Evolutionary conservation across 345 rosid species (phyloP), one percentile per base, ranked within the genome.

Genomic region (Heritiera littoralis): DNA sequence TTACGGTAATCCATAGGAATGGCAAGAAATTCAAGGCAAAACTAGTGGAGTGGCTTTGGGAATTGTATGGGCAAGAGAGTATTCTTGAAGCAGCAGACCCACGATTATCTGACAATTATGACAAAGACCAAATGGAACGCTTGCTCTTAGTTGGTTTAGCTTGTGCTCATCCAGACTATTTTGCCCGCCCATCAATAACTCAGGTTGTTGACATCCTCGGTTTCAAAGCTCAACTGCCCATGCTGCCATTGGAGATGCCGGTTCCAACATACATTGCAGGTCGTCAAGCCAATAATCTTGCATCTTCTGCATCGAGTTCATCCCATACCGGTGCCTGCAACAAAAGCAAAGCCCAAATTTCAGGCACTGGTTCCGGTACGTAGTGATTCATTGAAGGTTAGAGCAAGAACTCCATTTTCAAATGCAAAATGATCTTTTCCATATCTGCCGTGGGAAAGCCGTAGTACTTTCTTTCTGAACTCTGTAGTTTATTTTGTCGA

Each of bases 21-120:
- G 63, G 30, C 12, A 71, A 9, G 63, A 10, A 45, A 12, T 81
- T 80, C 20, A 69, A 81, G 30, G 80, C 87, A 1, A 85, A 80
- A 7, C 80, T 92, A 63, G 87, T 92, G 14, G 89, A 89, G 72
- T 87, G 85, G 88, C 80, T 86, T 23, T 88, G 93, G 94, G 79
- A 82, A 30, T 65, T 85, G 12, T 83, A 85, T 55, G 86, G 90
- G 12, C 68, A 32, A 32, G 82, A 81, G 2, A 73, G 1, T 0
- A 46, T 83, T 66, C 10, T 75, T 5, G 78, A 56, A 9, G 81
- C 66, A 0, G 64, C 78, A 10, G 73, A 84, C 13, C 77, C 80
- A 49, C 3, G 38, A 0, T 46, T 23, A 14, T 86, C 78, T 3
- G 79, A 10, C 65, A 84, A 82, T 12, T 84, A 81, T 3, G 87